Percentiles rank a stretch among this genome's conserved stretches.
Conservation (phyloP, 306 rosid genomes). For the Mimosa pudica region DNA sequence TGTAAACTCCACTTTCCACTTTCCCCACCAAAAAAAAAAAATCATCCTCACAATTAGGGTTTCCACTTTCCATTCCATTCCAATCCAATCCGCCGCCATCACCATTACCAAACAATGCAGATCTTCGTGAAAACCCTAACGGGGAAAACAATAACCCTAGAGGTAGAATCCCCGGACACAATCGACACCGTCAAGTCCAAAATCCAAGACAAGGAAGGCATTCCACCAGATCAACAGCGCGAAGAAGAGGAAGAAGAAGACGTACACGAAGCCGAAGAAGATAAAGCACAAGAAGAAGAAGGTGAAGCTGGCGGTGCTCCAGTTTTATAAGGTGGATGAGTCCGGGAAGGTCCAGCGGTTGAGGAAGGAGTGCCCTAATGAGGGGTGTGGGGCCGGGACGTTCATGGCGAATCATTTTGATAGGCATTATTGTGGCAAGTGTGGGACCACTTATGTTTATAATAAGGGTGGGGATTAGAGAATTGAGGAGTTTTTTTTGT, state of each 20-base stretch:
- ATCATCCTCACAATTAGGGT: too few species aligned
- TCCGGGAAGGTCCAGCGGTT: slow-evolving; percentile 87
- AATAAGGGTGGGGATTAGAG: slow-evolving; percentile 75
- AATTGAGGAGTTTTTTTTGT: too few species aligned
- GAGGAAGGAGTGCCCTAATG: slow-evolving; percentile 90
- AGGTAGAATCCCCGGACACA: slow-evolving; percentile 90
- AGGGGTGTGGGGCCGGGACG: slow-evolving; percentile 90
- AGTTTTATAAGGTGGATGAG: slow-evolving; percentile 89
- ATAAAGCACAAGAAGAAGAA: slow-evolving; percentile 97
- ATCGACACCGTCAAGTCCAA: slow-evolving; percentile 91
- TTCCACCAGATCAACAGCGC: slow-evolving; percentile 98
- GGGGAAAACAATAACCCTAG: slow-evolving; percentile 91
- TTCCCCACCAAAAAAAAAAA: too few species aligned
- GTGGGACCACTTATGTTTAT: slow-evolving; percentile 85
- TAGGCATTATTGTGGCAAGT: slow-evolving; percentile 94
- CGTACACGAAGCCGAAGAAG: slow-evolving; percentile 95
- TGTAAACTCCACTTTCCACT: too few species aligned
- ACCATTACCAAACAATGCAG: slow-evolving; percentile 52
- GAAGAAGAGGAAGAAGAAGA: slow-evolving; percentile 97
- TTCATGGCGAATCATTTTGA: slow-evolving; percentile 96
- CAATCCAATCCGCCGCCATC: too few species aligned
- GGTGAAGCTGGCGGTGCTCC: slow-evolving; percentile 84
- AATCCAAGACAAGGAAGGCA: slow-evolving; percentile 96
- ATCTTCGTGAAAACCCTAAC: slow-evolving; percentile 97
- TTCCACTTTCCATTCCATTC: too few species aligned